Evolutionary conservation across 2,329 filamentous ascomycete species (phyloP).

Genomic region (Sordariomycetes sp.): DNA sequence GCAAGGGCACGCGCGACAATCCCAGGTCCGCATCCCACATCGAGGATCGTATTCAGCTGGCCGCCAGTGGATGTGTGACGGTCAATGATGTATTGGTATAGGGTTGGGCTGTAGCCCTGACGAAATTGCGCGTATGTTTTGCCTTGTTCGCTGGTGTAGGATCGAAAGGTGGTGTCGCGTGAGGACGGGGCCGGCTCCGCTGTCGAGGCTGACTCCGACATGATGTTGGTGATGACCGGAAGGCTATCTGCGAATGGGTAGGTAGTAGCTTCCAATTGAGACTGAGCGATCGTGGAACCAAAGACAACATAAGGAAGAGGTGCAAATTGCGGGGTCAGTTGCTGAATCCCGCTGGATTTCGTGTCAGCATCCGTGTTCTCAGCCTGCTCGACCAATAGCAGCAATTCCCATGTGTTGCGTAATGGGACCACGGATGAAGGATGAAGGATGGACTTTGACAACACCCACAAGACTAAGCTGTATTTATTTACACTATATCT

Average conservation of each 20-base stretch:
- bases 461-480: not conserved
- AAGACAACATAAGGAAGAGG: not conserved
- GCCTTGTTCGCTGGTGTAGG: constrained; percentile 31
- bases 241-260: not conserved
- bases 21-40: constrained; percentile 49
- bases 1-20: constrained; percentile 33
- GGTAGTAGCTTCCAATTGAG: not conserved
- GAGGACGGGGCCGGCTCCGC: not conserved
- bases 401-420: not conserved
- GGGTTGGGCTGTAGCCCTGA: constrained; percentile 25
- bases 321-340: not conserved
- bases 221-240: not conserved
- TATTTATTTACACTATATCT: not conserved
- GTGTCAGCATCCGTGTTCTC: not conserved
- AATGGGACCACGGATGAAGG: not conserved
- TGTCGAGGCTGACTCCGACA: not conserved
- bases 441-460: not conserved
- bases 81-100: constrained; percentile 35
- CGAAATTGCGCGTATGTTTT: constrained; percentile 30
- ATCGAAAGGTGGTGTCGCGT: constrained; percentile 27
- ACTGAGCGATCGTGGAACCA: not conserved
- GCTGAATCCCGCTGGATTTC: not conserved
- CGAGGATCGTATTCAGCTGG: constrained; percentile 28
- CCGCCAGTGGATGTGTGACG: constrained; percentile 36
- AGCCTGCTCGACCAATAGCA: not conserved